A percentile compares a stretch with the other conserved stretches of the same genome.
Conservation (phyloP, 2,329 filamentous ascomycete species). For the Scolecobasidium constrictum region DNA sequence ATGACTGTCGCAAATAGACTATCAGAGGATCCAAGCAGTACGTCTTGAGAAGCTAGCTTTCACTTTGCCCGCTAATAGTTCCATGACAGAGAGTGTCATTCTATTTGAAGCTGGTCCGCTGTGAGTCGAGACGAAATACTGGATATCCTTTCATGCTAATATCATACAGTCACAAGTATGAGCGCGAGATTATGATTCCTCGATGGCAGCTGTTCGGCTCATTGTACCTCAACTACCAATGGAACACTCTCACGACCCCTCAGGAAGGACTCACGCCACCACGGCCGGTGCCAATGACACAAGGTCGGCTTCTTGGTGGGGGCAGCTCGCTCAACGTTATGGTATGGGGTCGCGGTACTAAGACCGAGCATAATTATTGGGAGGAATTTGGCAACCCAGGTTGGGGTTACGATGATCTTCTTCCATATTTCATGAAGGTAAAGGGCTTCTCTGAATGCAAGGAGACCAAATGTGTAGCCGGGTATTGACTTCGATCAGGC, state of each 20-base stretch:
- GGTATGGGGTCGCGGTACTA: background rate
- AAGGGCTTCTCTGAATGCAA: slow-evolving; percentile 10
- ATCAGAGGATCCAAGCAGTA: slow-evolving; percentile 25
- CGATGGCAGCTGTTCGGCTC: background rate
- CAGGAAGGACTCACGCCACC: background rate
- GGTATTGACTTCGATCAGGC: too few relatives aligned
- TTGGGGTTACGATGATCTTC: slow-evolving; percentile 44
- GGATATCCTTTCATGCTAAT: too few relatives aligned
- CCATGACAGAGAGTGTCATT: slow-evolving; percentile 3
- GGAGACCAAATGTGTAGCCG: too few relatives aligned
- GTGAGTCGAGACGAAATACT: too few relatives aligned
- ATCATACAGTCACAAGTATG: background rate
- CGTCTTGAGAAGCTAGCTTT: too few relatives aligned
- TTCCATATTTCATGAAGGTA: slow-evolving; percentile 17
- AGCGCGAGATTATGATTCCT: background rate
- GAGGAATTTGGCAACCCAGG: slow-evolving; percentile 29
- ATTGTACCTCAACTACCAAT: background rate
- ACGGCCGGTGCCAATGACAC: background rate
- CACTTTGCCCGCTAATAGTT: too few relatives aligned
- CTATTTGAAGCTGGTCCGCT: slow-evolving; percentile 1
- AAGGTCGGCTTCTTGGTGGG: background rate
- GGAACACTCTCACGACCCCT: background rate
- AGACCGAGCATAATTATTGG: slow-evolving; percentile 39
- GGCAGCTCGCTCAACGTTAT: background rate
- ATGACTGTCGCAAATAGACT: slow-evolving; percentile 41